phyloP scores from a whole-genome alignment of 2,329 filamentous ascomycete species.

The Ceratocystis alfenasii region DNA sequence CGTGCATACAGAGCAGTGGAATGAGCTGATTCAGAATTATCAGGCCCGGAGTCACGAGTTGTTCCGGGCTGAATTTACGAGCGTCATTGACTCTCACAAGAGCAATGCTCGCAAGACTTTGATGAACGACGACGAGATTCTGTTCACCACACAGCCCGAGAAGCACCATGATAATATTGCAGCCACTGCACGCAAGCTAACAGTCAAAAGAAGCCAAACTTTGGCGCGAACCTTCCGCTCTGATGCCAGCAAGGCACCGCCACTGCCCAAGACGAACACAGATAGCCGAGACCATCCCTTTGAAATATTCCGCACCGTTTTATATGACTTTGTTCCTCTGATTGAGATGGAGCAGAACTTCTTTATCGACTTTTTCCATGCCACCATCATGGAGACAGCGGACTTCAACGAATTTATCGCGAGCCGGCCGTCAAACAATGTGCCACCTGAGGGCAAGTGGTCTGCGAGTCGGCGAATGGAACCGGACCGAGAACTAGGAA shows the following conservation, averaged over 20 bases:
- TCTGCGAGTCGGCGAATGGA: constrained; percentile 51
- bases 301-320: constrained; percentile 66
- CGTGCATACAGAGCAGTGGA: constrained; percentile 71
- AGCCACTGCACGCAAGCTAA: constrained; percentile 73
- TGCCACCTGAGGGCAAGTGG: constrained; percentile 23
- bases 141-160: constrained; percentile 76
- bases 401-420: constrained; percentile 77
- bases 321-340: constrained; percentile 72
- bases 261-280: constrained; percentile 28
- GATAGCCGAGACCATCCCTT: constrained; percentile 60
- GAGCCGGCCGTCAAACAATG: constrained; percentile 28
- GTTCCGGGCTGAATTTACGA: constrained; percentile 72
- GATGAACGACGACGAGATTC: constrained; percentile 65
- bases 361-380: constrained; percentile 90
- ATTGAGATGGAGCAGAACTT: constrained; percentile 95
- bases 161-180: constrained; percentile 73
- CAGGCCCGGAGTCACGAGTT: constrained; percentile 62
- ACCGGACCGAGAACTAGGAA: constrained; percentile 75
- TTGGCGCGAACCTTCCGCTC: constrained; percentile 61
- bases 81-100: constrained; percentile 68
- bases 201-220: constrained; percentile 87
- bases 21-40: constrained; percentile 65
- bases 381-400: constrained; percentile 66
- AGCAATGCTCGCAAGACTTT: constrained; percentile 61
- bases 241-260: constrained; percentile 48